phyloP scores from a whole-genome alignment of 345 rosid genomes.

The thale cress (Arabidopsis thaliana) region DNA sequence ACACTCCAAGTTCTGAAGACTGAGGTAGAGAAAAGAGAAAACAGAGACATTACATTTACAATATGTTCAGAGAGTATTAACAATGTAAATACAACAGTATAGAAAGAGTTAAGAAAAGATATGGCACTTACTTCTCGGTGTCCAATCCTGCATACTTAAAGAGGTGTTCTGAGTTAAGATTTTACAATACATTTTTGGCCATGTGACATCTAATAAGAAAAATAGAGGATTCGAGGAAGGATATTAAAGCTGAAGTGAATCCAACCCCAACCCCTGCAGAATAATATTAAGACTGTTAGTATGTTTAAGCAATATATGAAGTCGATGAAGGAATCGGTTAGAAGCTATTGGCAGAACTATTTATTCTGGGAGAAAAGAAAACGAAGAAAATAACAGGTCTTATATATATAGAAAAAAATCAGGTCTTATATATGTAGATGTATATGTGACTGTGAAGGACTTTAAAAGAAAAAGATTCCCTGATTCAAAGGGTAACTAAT shows the following conservation, averaged over 20 bases:
- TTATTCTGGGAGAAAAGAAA: constrained; percentile 2
- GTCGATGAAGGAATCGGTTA: background rate
- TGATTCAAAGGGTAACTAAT: background rate
- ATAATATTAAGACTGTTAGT: constrained; percentile 21
- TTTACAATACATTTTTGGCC: constrained; percentile 27
- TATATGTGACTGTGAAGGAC: background rate
- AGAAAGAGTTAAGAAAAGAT: constrained; percentile 3
- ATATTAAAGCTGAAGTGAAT: constrained; percentile 92
- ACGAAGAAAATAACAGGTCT: background rate
- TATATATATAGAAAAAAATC: background rate
- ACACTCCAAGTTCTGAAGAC: constrained; percentile 96
- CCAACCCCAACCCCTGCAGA: constrained; percentile 96
- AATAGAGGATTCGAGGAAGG: constrained; percentile 49
- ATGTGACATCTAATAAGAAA: constrained; percentile 15
- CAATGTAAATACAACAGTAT: background rate
- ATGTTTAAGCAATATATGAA: constrained; percentile 20
- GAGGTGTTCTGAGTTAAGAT: constrained; percentile 87
- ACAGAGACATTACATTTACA: constrained; percentile 22
- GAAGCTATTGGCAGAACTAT: constrained; percentile 1
- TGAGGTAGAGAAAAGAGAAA: constrained; percentile 44
- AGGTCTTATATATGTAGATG: constrained; percentile 4
- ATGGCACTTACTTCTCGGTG: constrained; percentile 78
- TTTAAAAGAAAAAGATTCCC: background rate
- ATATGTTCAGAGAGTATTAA: background rate
- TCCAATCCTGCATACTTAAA: constrained; percentile 98